These are phyloP conservation scores for Trametes polyzona DNA, from an alignment of 1,284 basidiomycete genomes.

Conservation along the genomic window DNA sequence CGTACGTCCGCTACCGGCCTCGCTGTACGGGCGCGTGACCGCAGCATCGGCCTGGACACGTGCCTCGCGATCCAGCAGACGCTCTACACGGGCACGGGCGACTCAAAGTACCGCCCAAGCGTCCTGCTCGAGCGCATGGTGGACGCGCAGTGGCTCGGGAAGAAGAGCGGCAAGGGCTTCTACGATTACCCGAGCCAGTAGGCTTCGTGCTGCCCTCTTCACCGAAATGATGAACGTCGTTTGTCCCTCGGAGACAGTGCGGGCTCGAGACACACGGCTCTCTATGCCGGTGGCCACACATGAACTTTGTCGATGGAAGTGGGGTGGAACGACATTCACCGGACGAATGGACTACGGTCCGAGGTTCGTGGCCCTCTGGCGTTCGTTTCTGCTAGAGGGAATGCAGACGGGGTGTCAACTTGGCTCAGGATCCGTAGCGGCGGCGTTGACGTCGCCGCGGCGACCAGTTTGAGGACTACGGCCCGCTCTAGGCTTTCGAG, in stretches of 20 bases:
- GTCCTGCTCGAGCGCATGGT: constrained; percentile 94
- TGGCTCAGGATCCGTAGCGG: constrained; percentile 9
- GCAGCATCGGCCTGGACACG: constrained; percentile 89
- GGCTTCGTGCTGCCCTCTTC: neutral
- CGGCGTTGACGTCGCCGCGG: neutral
- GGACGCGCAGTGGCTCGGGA: constrained; percentile 94
- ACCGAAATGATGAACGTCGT: neutral
- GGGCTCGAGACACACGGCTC: constrained; percentile 1
- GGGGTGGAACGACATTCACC: neutral
- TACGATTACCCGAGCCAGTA: constrained; percentile 64
- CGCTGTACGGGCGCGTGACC: constrained; percentile 7
- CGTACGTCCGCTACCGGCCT: neutral
- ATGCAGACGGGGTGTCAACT: neutral
- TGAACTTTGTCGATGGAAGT: neutral
- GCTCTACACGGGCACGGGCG: constrained; percentile 85
- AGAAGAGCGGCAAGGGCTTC: constrained; percentile 89
- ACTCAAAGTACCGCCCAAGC: constrained; percentile 97
- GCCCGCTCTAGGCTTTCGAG: neutral
- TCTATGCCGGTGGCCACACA: neutral
- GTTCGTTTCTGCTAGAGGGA: neutral
- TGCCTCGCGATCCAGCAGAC: constrained; percentile 92
- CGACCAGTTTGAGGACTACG: neutral
- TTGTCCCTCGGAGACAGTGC: constrained; percentile 2
- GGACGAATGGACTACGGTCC: neutral
- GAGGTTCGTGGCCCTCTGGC: neutral